Evolutionary conservation across 139 green algal species (phyloP).

Genomic region (Haematococcus sp.): DNA sequence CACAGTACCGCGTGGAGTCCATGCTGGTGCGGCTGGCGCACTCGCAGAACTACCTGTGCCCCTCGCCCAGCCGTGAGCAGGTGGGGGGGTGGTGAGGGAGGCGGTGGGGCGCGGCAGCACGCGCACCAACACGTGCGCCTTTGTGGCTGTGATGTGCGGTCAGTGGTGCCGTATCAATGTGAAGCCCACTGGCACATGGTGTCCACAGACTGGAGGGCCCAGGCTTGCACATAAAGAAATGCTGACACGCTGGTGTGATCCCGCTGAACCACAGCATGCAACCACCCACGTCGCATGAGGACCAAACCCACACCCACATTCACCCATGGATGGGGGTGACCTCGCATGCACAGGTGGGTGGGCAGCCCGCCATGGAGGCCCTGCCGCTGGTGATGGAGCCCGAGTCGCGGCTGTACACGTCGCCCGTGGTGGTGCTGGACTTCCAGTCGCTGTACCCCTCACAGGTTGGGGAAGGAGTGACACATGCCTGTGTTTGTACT

Average conservation of each 20-base stretch:
- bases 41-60: conserved; percentile 90
- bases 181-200: no score
- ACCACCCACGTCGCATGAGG: no score
- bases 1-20: conserved; percentile 94
- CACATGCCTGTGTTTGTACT: conserved; percentile 39
- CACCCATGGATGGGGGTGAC: no score
- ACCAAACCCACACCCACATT: no score
- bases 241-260: no score
- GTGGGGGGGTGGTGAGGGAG: conserved; percentile 27
- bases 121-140: not conserved
- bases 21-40: conserved; percentile 91
- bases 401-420: conserved; percentile 75
- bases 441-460: conserved; percentile 98
- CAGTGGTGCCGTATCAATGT: no score
- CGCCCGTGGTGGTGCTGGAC: conserved; percentile 91
- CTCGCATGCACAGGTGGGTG: conserved; percentile 58
- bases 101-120: not conserved
- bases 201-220: no score
- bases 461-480: conserved; percentile 8
- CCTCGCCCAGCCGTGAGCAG: conserved; percentile 77
- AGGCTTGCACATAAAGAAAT: no score
- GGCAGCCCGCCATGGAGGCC: conserved; percentile 90
- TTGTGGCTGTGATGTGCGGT: not conserved
- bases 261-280: no score
- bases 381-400: conserved; percentile 98